These are phyloP conservation scores for Suillus spraguei DNA, from an alignment of 768 basidiomycete genomes.

Conservation along the genomic window DNA sequence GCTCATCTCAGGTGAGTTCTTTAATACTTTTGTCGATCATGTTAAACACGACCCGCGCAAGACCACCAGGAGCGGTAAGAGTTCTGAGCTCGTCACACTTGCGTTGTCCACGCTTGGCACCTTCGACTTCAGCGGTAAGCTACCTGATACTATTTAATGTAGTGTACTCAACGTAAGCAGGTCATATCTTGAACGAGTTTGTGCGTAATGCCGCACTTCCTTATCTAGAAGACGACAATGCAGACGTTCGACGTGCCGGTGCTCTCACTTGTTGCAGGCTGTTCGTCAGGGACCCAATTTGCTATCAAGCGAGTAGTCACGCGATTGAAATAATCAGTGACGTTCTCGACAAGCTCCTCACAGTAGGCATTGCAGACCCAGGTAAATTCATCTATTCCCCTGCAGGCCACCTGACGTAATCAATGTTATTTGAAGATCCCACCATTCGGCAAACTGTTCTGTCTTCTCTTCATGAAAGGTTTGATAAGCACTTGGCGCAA, in stretches of 20 bases:
- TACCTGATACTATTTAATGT: background rate
- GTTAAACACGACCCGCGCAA: constrained; percentile 22
- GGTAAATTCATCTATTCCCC: constrained; percentile 47
- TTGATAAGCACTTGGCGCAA: constrained; percentile 96
- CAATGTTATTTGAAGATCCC: constrained; percentile 47
- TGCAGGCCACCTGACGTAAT: constrained; percentile 11
- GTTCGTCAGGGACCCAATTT: constrained; percentile 94
- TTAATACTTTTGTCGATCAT: background rate
- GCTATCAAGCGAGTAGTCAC: constrained; percentile 93
- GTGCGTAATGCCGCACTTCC: constrained; percentile 90
- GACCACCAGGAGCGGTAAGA: constrained; percentile 58
- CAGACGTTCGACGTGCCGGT: constrained; percentile 86
- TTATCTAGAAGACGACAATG: constrained; percentile 90
- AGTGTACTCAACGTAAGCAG: constrained; percentile 37
- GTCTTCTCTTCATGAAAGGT: constrained; percentile 84
- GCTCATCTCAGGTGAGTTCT: constrained; percentile 45
- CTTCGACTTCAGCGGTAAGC: constrained; percentile 91
- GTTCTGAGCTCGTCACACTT: constrained; percentile 70
- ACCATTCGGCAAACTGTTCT: constrained; percentile 87
- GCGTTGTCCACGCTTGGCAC: constrained; percentile 86
- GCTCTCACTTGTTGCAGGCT: constrained; percentile 91
- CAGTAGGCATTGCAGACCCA: constrained; percentile 95
- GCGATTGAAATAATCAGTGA: constrained; percentile 97
- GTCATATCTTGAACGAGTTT: constrained; percentile 94
- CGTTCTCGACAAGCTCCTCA: constrained; percentile 94